Conservation (phyloP, 176 grass and related monocot species). For the Triticum timopheevii region DNA sequence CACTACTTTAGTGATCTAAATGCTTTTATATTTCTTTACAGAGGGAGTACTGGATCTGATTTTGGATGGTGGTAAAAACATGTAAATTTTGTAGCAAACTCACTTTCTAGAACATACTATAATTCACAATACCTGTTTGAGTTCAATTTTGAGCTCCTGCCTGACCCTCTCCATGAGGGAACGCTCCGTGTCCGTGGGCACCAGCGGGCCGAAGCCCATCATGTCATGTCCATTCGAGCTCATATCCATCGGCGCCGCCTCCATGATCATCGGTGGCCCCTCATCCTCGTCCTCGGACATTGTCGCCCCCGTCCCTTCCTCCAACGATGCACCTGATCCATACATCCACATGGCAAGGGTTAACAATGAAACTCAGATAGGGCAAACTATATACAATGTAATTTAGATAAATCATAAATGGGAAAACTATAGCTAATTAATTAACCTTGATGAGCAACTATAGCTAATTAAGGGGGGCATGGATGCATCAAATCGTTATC, state of each 20-base stretch:
- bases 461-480: background rate
- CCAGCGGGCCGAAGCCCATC: conserved; percentile 94
- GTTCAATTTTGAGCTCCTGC: conserved; percentile 89
- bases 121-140: conserved; percentile 66
- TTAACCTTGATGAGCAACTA: background rate
- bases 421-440: background rate
- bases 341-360: background rate
- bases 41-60: background rate
- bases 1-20: too few relatives aligned
- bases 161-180: conserved; percentile 98
- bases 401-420: background rate
- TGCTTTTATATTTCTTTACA: too few relatives aligned
- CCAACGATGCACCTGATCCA: conserved; percentile 58
- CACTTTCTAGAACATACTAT: background rate
- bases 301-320: conserved; percentile 83
- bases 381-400: background rate
- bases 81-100: background rate
- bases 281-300: conserved; percentile 99
- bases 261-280: conserved; percentile 54
- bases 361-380: background rate
- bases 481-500: conserved; percentile 14
- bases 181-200: conserved; percentile 84
- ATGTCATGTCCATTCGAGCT: conserved; percentile 80
- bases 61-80: background rate
- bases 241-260: conserved; percentile 53